phyloP scores from a whole-genome alignment of 306 rosid species.

The Lagenaria siceraria region DNA sequence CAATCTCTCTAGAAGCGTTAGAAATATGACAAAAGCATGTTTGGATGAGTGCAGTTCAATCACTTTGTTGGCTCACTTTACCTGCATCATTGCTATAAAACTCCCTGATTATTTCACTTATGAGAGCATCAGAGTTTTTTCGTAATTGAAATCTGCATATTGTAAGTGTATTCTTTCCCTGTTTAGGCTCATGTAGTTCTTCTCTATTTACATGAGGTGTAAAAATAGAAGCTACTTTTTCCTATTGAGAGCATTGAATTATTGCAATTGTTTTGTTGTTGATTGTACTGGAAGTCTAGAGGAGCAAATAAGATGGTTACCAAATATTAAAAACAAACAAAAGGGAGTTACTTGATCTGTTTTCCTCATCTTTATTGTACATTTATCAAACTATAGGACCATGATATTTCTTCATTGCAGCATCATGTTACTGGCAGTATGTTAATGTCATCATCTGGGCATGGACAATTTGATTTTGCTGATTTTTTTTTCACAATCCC shows the following conservation, averaged over 20 bases:
- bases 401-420: not conserved
- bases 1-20: conserved; percentile 60
- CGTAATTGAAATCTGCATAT: too few relatives aligned
- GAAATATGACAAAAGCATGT: conserved; percentile 60
- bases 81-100: not conserved
- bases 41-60: conserved; percentile 57
- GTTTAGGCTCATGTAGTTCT: not conserved
- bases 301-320: not conserved
- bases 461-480: not conserved
- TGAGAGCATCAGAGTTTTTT: not conserved
- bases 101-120: not conserved
- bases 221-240: not conserved
- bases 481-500: not conserved
- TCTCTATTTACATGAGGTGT: not conserved
- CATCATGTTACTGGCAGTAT: not conserved
- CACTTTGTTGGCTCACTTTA: conserved; percentile 30
- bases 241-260: not conserved
- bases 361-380: not conserved
- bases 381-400: not conserved
- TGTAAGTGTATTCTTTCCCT: not conserved
- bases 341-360: not conserved
- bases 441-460: not conserved
- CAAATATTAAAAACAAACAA: not conserved
- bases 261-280: not conserved
- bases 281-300: not conserved